phyloP scores from a whole-genome alignment of 306 rosid species.

The Cucumis hystrix region DNA sequence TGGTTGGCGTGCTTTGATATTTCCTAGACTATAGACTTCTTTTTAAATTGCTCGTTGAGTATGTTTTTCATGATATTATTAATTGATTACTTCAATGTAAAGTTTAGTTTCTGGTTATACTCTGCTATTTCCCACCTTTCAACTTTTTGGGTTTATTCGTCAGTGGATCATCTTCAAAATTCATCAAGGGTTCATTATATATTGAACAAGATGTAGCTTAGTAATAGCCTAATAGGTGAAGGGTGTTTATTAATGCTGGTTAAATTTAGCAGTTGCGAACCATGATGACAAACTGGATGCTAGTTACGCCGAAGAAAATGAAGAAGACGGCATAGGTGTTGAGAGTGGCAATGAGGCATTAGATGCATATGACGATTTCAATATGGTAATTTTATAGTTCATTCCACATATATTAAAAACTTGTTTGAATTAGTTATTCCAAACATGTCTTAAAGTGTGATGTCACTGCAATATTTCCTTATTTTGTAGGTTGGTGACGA shows the following conservation, averaged over 20 bases:
- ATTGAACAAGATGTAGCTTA: neutral
- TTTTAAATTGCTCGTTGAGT: neutral
- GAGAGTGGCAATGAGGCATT: slow-evolving; percentile 50
- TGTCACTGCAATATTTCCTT: slow-evolving; percentile 8
- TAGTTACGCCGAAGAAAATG: slow-evolving; percentile 31
- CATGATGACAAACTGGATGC: slow-evolving; percentile 36
- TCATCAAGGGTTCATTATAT: neutral
- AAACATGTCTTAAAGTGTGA: too few relatives aligned
- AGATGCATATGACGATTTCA: slow-evolving; percentile 36
- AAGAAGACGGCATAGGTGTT: slow-evolving; percentile 29
- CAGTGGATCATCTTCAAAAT: neutral
- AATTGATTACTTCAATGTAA: neutral
- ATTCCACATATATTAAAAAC: neutral
- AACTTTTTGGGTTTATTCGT: neutral
- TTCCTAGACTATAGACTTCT: neutral
- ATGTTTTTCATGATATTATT: neutral
- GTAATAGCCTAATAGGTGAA: neutral
- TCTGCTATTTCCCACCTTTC: neutral
- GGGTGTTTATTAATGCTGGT: neutral
- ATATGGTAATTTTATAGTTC: slow-evolving; percentile 26
- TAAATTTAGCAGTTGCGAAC: slow-evolving; percentile 4
- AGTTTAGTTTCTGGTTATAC: neutral
- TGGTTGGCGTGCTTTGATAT: neutral
- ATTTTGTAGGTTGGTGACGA: slow-evolving; percentile 50
- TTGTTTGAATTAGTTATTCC: too few relatives aligned